A percentile compares a stretch with the other conserved stretches of the same genome.
phyloP scores from a whole-genome alignment of 371 early-diverging fungal species.

The Mucor lusitanicus region DNA sequence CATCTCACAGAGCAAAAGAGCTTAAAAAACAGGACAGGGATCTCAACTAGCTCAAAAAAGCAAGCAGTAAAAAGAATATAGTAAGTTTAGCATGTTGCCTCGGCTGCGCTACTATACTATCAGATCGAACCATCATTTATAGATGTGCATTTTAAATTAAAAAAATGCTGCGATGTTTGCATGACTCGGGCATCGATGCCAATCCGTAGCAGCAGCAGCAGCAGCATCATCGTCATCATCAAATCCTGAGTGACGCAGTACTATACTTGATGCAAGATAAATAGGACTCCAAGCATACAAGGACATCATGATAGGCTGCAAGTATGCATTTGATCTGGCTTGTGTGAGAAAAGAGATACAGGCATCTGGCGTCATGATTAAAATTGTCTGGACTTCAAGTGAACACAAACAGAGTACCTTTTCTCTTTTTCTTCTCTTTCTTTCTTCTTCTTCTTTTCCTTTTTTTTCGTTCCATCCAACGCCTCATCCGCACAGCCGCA shows the following conservation, averaged over 20 bases:
- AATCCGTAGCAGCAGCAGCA: not conserved
- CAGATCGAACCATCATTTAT: not conserved
- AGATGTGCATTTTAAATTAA: not conserved
- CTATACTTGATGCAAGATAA: too few relatives aligned
- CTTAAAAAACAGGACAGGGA: not conserved
- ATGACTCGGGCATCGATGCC: not conserved
- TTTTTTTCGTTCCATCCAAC: not conserved
- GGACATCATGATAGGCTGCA: too few relatives aligned
- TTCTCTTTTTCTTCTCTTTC: not conserved
- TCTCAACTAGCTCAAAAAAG: too few relatives aligned
- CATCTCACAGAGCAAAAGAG: not conserved
- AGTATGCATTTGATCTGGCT: not conserved
- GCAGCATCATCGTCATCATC: not conserved
- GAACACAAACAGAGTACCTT: conserved; percentile 1
- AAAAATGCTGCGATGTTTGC: not conserved
- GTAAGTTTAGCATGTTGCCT: not conserved
- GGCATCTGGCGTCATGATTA: conserved; percentile 2
- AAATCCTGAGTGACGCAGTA: too few relatives aligned
- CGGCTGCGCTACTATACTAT: not conserved
- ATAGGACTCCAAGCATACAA: not conserved
- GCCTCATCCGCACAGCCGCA: not conserved
- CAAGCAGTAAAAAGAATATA: not conserved
- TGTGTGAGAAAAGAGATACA: not conserved
- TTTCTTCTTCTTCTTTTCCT: not conserved
- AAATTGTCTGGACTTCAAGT: not conserved